Conservation (phyloP, 441 rosid species). For the Metrosideros polymorpha region DNA sequence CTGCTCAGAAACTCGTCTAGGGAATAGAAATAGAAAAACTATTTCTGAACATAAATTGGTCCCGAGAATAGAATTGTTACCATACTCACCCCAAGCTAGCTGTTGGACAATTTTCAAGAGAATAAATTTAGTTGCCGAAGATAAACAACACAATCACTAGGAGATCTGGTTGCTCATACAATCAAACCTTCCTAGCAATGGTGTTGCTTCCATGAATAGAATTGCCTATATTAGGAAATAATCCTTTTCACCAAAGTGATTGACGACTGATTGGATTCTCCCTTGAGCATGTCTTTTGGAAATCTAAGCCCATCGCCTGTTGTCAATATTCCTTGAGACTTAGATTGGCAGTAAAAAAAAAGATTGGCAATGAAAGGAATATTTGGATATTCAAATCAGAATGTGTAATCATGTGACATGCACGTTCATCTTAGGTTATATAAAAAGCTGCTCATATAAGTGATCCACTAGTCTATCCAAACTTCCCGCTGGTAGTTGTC, state of each 20-base stretch:
- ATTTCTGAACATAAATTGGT: no score
- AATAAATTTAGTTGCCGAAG: neutral
- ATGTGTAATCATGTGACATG: neutral
- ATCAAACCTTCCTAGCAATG: neutral
- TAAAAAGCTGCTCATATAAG: neutral
- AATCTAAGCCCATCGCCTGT: neutral
- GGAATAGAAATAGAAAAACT: no score
- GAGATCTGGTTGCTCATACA: neutral
- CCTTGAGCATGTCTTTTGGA: neutral
- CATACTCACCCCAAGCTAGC: no score
- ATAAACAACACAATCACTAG: neutral
- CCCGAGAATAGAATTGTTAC: no score
- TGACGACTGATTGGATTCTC: neutral
- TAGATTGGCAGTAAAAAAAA: neutral
- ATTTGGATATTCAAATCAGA: neutral
- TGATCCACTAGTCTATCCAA: neutral
- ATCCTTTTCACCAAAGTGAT: neutral
- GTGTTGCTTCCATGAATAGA: neutral
- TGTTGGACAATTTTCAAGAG: neutral
- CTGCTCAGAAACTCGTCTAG: no score
- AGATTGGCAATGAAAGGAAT: neutral
- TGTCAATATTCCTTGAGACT: neutral
- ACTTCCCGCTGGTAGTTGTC: neutral
- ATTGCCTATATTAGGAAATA: neutral
- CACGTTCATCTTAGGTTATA: neutral